Evolutionary conservation across 176 grass and related monocot genomes (phyloP), one percentile per base, ranked within the genome.

Genomic region (Metroxylon sagu): DNA sequence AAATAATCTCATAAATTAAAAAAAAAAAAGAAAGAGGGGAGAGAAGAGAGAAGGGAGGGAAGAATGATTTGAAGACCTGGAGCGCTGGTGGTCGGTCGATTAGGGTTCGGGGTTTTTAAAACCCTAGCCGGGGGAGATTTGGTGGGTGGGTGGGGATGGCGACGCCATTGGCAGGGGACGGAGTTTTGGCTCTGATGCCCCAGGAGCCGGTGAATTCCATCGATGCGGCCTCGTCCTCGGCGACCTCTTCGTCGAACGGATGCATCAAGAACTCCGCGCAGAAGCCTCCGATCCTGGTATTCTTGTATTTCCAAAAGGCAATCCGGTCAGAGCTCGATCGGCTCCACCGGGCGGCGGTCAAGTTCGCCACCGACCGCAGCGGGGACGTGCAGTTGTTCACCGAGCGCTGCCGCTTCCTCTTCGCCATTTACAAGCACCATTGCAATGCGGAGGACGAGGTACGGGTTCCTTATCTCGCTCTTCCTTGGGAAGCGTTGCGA

Each of bases 221-320:
- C 48, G 71, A 74, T 10, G 29, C 54, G 50, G 53, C 71, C 17
- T 57, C 68, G 18, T 72, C 69, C 5, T 19, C 43, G 4, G 23
- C 12, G 58, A 31, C 57, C 53, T 52, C 35, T 52, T 61, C 48
- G 3, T 49, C 6, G 29, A 65, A 19, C 14, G 55, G 39, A 43
- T 10, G 53, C 27, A 60, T 19, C 23, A 48, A 57, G 66, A 76
- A 48, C 55, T 72, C 74, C 6, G 83, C 84, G 39, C 69, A 77
- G 56, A 76, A 78, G 54, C 66, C 74, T 48, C 85, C 85, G 14
- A 67, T 95, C 71, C 74, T 95, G 35, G 78, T 95, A 31, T 81
- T 95, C 64, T 70, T 86, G 59, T 95, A 84, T 71, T 95, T 95
- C 83, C 90, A 95, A 69, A 95, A 89, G 83, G 90, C 85, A 56